These are phyloP conservation scores for Fusarium metavorans DNA, from an alignment of 2,329 filamentous ascomycete species.

Conservation along the genomic window DNA sequence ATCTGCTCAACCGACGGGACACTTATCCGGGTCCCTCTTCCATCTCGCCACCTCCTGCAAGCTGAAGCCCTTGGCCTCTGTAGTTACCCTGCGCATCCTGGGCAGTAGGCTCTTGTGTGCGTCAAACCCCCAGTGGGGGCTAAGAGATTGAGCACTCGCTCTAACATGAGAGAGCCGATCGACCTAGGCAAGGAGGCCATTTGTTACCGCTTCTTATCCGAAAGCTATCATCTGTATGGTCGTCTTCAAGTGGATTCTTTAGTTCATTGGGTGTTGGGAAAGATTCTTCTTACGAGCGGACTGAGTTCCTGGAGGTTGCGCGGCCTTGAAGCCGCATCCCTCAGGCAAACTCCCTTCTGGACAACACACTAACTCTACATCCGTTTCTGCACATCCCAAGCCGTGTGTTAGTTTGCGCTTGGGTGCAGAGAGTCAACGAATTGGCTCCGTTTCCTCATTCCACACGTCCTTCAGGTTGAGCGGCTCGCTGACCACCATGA, in stretches of 20 bases:
- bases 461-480: background rate
- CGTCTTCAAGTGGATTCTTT: background rate
- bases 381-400: background rate
- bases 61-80: constrained; percentile 9
- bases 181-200: background rate
- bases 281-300: constrained; percentile 1
- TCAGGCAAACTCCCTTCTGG: background rate
- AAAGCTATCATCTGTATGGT: background rate
- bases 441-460: background rate
- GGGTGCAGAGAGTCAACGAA: background rate
- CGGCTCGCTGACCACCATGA: background rate
- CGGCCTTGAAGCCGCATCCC: background rate
- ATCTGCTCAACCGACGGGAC: background rate
- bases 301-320: constrained; percentile 6
- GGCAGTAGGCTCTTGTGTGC: background rate
- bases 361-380: background rate
- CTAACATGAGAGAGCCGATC: background rate
- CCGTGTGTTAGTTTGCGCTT: constrained; percentile 4
- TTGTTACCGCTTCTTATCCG: background rate
- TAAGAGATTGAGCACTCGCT: background rate
- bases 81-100: background rate
- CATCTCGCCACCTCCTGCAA: background rate
- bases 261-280: background rate
- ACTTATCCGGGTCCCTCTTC: background rate
- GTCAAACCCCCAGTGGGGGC: background rate